Evolutionary conservation across 2,329 filamentous ascomycete genomes (phyloP), one percentile per base, ranked within the genome.

Genomic region (Microsporum audouinii): DNA sequence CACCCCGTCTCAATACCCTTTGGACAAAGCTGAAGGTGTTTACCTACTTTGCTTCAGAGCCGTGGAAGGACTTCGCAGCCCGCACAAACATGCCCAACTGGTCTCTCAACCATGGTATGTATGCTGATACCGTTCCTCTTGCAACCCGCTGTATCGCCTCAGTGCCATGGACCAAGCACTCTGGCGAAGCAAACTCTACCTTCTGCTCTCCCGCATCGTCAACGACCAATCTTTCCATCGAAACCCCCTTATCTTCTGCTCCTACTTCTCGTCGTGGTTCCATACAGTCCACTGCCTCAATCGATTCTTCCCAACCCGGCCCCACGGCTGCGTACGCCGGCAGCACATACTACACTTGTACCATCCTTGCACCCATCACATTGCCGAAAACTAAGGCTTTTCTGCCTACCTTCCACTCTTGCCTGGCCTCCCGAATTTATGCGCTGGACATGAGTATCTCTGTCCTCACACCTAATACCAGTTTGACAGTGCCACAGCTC

Each of bases 401-500:
- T 69, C 74, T 87, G 23, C 87, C 86, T 1, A 86, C 85, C 1
- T 89, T 89, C 73, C 84, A 88, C 74, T 80, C 81, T 43, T 89
- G 86, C 70, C 79, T 88, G 59, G 75, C 84, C 51, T 84, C 82
- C n/a, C 79, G 87, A 59, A 74, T 78, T 17, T 89, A 89, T 70
- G 71, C 76, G 2, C 78, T 89, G 12, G 80, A 84, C 59, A 72
- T 89, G 61, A 75, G 77, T 12, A 71, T 89, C 27, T 78, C 80
- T 2, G 78, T 82, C 57, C 78, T 81, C 65, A 78, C 79, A 0
- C 77, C 79, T 0, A 71, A 77, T 55, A 71, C 75, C 59, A 72
- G 77, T 47, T 68, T 77, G 5, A 67, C 74, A 55, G 72, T 70
- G 2, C 73, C 76, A 1, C 71, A 70, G 8, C 64, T 77, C 36